Base-by-base conservation (phyloP, 441 rosid species). In the Capsella rubella region DNA sequence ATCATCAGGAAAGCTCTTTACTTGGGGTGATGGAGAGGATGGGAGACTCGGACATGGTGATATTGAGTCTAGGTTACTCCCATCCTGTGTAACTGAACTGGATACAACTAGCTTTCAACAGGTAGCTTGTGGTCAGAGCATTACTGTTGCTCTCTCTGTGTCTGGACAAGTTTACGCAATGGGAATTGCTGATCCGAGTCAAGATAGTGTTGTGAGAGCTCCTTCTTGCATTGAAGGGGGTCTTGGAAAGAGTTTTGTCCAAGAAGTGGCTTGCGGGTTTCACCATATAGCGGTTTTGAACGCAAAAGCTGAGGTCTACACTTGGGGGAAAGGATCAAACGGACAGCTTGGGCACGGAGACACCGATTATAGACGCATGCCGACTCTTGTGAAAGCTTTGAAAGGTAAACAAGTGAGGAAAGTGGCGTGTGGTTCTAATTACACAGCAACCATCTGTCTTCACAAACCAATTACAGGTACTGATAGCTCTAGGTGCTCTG, bases 21-120 rank as follows among this genome's bases (percentile, higher is more conserved):
- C 94, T 18, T 89, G 94, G 94, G 94, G 94, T 37, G 84, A 89
- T 83, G 94, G 90, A 73, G 87, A 84, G 60, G 81, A 87, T 78
- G 89, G 91, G 64, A 83, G 83, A 71, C 94, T 89, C 53, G 94
- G 94, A 64, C 94, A 87, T 66, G 89, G 83, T 47, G 90, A 87
- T 79, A 80, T 77, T 71, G 91, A 84, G 76, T 75, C 85, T 53
- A 84, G 80, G 74, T 83, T 86, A 32, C 69, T 83, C 53, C 94
- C 94, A 57, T 82, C 78, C 25, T 78, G 83, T 55, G 89, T 89
- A 54, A 74, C 83, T 59, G 75, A 81, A 9, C 67, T 84, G 28
- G 87, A 85, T 39, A 72, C 78, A 61, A 71, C 75, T 49, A 85
- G 78, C 83, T 87, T 89, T 55, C 85, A 87, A 62, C 87, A 78